A percentile compares a stretch with the other conserved stretches of the same genome.
Evolutionary conservation across 306 rosid genomes (phyloP).

Genomic region (Acacia confusa): DNA sequence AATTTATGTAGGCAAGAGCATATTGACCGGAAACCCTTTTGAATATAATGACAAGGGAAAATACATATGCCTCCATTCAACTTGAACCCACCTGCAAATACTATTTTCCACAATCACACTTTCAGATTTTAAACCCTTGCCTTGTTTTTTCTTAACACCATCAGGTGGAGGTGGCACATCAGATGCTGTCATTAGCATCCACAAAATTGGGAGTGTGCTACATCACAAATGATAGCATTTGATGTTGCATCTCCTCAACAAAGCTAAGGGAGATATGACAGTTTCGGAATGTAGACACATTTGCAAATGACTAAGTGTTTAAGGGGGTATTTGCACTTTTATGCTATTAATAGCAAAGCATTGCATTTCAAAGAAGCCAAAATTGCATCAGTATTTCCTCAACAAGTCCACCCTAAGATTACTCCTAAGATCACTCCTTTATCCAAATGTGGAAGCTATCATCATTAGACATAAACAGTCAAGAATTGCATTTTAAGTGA

Average conservation of each 20-base stretch:
- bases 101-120: not conserved
- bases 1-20: not conserved
- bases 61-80: not conserved
- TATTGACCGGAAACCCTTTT: not conserved
- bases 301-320: not conserved
- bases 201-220: not conserved
- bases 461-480: not conserved
- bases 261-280: not conserved
- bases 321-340: not conserved
- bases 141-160: not conserved
- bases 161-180: not conserved
- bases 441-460: not conserved
- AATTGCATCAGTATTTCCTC: not conserved
- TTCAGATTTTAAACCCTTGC: not conserved
- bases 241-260: not conserved
- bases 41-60: not conserved
- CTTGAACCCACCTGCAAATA: not conserved
- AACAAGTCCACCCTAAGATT: not conserved
- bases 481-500: not conserved
- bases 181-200: not conserved
- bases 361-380: constrained; percentile 1
- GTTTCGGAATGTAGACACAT: not conserved
- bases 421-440: not conserved
- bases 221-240: not conserved
- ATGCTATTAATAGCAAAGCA: not conserved